phyloP scores from a whole-genome alignment of 306 rosid species.

The Quercus wislizeni region DNA sequence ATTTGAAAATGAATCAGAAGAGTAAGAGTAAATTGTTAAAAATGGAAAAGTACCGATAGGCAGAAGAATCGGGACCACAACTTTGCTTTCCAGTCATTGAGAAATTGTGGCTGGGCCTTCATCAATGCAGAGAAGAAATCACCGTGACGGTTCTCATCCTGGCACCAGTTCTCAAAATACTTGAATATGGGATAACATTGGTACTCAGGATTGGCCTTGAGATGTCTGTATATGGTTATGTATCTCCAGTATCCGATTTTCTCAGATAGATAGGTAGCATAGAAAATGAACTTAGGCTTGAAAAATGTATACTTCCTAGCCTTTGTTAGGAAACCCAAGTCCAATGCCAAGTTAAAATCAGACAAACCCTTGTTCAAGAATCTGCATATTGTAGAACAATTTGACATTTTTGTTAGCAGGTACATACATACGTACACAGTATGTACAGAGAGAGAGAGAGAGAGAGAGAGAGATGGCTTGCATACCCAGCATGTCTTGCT shows the following conservation, averaged over 20 bases:
- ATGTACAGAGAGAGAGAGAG: background rate
- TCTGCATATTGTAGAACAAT: slow-evolving; percentile 36
- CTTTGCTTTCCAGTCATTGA: slow-evolving; percentile 99
- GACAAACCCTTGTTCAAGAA: slow-evolving; percentile 96
- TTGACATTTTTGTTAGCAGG: background rate
- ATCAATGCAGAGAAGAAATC: slow-evolving; percentile 97
- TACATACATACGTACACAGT: background rate
- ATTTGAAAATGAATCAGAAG: background rate
- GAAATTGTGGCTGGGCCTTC: slow-evolving; percentile 99
- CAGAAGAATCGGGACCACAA: slow-evolving; percentile 96
- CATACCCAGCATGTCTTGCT: slow-evolving; percentile 99
- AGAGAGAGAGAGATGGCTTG: background rate
- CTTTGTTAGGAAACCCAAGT: slow-evolving; percentile 97
- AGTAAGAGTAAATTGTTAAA: background rate
- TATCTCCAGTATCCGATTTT: slow-evolving; percentile 99
- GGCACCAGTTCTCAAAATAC: slow-evolving; percentile 99
- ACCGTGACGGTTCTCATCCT: slow-evolving; percentile 97
- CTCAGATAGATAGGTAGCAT: slow-evolving; percentile 96
- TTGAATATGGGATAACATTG: slow-evolving; percentile 96
- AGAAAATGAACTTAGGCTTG: slow-evolving; percentile 98
- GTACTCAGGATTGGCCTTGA: slow-evolving; percentile 80
- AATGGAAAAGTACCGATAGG: slow-evolving; percentile 60
- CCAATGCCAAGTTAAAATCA: slow-evolving; percentile 95
- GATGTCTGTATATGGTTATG: slow-evolving; percentile 97
- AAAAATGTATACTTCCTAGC: slow-evolving; percentile 96